Evolutionary conservation across 495 filamentous ascomycete genomes (phyloP).

Genomic region (Tuber borchii): DNA sequence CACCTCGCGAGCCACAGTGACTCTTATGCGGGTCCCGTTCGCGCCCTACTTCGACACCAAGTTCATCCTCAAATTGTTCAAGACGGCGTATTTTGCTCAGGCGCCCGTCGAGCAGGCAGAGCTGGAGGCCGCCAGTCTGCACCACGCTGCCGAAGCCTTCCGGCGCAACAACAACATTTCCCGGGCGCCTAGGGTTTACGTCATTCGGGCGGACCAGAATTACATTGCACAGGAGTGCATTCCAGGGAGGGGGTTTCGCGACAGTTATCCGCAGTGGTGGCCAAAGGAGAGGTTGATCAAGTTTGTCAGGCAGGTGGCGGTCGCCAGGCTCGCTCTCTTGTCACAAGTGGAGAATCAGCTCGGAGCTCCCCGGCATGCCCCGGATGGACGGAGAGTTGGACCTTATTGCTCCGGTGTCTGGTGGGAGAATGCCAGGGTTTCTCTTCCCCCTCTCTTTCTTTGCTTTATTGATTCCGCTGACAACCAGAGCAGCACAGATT

Average conservation of each 20-base stretch:
- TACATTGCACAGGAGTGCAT: not conserved
- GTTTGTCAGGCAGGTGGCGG: not conserved
- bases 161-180: too few relatives aligned
- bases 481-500: not conserved
- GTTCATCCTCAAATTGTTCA: not conserved
- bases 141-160: too few relatives aligned
- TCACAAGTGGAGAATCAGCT: not conserved
- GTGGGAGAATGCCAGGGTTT: not conserved
- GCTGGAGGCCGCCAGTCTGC: too few relatives aligned
- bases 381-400: not conserved
- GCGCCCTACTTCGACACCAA: not conserved
- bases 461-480: not conserved
- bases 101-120: too few relatives aligned
- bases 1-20: not conserved
- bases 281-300: not conserved
- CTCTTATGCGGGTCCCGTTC: not conserved
- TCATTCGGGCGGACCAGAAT: rapidly evolving
- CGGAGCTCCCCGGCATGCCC: not conserved
- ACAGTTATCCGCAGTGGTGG: not conserved
- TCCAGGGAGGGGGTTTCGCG: not conserved
- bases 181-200: too few relatives aligned
- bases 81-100: rapidly evolving
- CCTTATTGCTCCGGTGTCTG: not conserved
- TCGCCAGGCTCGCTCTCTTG: not conserved
- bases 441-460: not conserved